A percentile compares a stretch with the other conserved stretches of the same genome.
Conservation (phyloP, 2,329 filamentous ascomycete genomes). For the Xylariales sp. region DNA sequence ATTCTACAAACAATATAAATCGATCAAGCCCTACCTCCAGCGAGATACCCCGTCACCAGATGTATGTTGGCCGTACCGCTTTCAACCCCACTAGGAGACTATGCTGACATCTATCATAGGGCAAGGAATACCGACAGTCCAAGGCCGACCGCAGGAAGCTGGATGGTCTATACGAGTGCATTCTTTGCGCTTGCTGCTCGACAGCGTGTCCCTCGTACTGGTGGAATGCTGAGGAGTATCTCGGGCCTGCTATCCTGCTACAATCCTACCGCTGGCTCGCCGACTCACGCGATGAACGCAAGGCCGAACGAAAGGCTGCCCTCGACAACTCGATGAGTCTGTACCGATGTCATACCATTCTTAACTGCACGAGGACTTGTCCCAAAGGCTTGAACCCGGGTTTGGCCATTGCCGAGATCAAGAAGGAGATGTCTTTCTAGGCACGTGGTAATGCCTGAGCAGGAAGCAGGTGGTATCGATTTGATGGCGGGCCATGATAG, state of each 20-base stretch:
- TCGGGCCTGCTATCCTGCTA: slow-evolving; percentile 91
- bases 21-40: slow-evolving; percentile 98
- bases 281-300: slow-evolving; percentile 91
- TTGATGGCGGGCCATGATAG: not conserved
- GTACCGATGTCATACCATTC: slow-evolving; percentile 98
- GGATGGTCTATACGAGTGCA: slow-evolving; percentile 97
- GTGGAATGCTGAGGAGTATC: slow-evolving; percentile 99
- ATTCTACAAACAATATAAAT: slow-evolving; percentile 99
- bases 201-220: slow-evolving; percentile 99
- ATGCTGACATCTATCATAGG: slow-evolving; percentile 44
- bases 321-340: slow-evolving; percentile 98
- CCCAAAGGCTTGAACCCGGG: slow-evolving; percentile 98
- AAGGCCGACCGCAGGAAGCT: slow-evolving; percentile 94
- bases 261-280: slow-evolving; percentile 98
- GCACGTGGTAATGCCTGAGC: not conserved
- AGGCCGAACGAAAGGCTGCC: slow-evolving; percentile 78
- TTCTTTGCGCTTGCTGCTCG: slow-evolving; percentile 98
- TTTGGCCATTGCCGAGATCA: slow-evolving; percentile 93
- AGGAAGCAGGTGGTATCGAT: not conserved
- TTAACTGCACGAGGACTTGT: slow-evolving; percentile 97
- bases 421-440: slow-evolving; percentile 83
- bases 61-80: slow-evolving; percentile 47
- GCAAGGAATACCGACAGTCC: slow-evolving; percentile 85
- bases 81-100: slow-evolving; percentile 11
- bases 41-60: slow-evolving; percentile 78